phyloP scores from a whole-genome alignment of 768 basidiomycete species.

The Coprinopsis strossmayeri region DNA sequence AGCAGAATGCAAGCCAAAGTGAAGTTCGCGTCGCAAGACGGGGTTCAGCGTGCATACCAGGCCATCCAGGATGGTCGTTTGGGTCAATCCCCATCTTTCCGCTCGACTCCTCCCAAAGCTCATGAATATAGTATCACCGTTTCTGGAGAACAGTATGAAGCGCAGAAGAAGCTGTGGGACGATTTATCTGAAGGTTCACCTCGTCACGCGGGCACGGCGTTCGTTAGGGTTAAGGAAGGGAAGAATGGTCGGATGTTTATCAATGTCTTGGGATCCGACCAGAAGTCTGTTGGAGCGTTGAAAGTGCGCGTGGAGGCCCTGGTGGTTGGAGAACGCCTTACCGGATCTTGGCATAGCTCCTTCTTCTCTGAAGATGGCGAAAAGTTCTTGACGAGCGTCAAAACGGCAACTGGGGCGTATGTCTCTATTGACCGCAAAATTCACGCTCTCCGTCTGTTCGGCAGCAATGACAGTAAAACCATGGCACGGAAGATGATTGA shows the following conservation, averaged over 20 bases:
- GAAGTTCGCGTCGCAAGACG: constrained; percentile 43
- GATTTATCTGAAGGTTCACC: constrained; percentile 23
- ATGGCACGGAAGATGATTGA: constrained; percentile 38
- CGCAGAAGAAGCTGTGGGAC: constrained; percentile 46
- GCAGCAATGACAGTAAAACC: constrained; percentile 30
- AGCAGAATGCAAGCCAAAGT: constrained; percentile 25
- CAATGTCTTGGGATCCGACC: constrained; percentile 43
- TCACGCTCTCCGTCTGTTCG: constrained; percentile 40
- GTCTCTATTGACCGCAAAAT: constrained; percentile 41
- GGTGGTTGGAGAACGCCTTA: constrained; percentile 42
- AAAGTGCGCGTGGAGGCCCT: constrained; percentile 57
- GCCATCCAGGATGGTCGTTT: constrained; percentile 27
- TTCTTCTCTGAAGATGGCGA: constrained; percentile 24
- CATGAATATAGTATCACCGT: constrained; percentile 46
- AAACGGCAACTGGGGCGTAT: constrained; percentile 31
- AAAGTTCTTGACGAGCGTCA: constrained; percentile 28
- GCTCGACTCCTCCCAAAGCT: constrained; percentile 39
- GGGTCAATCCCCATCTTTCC: constrained; percentile 23
- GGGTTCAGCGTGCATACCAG: constrained; percentile 33
- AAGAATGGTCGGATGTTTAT: constrained; percentile 25
- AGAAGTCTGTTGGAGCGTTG: constrained; percentile 46
- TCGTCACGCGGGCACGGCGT: constrained; percentile 20
- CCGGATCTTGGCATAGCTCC: constrained; percentile 41
- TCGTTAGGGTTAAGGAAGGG: constrained; percentile 22
- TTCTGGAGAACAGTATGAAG: constrained; percentile 40